Percentiles rank a stretch among this genome's conserved stretches.
These are phyloP conservation scores for Lenwebbia sp. DNA, from an alignment of 345 rosid species.

Conservation along the genomic window DNA sequence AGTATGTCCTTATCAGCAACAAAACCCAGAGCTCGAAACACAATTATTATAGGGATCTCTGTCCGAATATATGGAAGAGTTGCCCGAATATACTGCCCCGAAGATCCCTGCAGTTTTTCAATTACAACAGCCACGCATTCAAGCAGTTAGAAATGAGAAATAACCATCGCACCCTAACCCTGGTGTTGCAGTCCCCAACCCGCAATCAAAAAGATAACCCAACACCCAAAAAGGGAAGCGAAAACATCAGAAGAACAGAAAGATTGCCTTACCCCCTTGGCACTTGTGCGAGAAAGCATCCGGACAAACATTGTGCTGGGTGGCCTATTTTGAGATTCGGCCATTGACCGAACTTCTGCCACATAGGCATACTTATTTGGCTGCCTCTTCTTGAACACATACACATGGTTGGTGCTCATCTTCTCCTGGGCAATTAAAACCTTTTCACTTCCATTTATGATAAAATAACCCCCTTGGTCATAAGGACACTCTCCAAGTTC, in stretches of 20 bases:
- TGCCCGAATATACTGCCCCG: slow-evolving; percentile 91
- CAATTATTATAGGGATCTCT: slow-evolving; percentile 95
- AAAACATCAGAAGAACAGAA: not conserved
- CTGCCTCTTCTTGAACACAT: slow-evolving; percentile 94
- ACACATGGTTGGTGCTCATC: slow-evolving; percentile 98
- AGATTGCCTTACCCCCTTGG: slow-evolving; percentile 71
- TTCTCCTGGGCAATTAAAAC: slow-evolving; percentile 98
- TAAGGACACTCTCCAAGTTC: slow-evolving; percentile 99
- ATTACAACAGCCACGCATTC: not conserved
- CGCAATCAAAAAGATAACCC: not conserved
- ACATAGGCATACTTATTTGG: slow-evolving; percentile 91
- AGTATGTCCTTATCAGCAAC: slow-evolving; percentile 95
- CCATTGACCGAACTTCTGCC: slow-evolving; percentile 97
- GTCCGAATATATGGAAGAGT: slow-evolving; percentile 96
- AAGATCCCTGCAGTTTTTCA: slow-evolving; percentile 59
- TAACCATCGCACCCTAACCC: not conserved
- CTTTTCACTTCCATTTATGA: slow-evolving; percentile 97
- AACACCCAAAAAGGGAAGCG: not conserved
- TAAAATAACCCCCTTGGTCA: slow-evolving; percentile 98
- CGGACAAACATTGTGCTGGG: slow-evolving; percentile 99
- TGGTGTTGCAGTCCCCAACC: not conserved
- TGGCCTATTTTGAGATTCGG: slow-evolving; percentile 87
- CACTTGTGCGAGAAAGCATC: slow-evolving; percentile 96
- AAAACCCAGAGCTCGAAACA: slow-evolving; percentile 93
- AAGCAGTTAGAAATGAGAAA: not conserved